These are phyloP conservation scores for Hypoxylon fuscum DNA, from an alignment of 495 filamentous ascomycete genomes.

Conservation along the genomic window DNA sequence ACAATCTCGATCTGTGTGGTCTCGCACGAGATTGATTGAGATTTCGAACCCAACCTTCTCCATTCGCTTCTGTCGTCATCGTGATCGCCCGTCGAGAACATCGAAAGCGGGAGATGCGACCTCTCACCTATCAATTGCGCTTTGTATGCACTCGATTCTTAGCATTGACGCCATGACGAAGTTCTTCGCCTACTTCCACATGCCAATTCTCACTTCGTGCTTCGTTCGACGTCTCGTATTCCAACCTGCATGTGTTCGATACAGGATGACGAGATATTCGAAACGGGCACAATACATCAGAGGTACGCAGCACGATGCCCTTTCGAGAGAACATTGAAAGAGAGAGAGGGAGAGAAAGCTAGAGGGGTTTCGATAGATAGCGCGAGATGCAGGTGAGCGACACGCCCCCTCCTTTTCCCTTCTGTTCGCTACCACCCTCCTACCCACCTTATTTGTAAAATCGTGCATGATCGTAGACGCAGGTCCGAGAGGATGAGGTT, in stretches of 20 bases:
- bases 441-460: slow-evolving; percentile 41
- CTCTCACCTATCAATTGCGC: slow-evolving; percentile 28
- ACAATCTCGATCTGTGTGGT: slow-evolving; percentile 36
- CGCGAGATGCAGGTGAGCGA: slow-evolving; percentile 24
- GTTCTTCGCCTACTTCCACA: background rate
- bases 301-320: slow-evolving; percentile 25
- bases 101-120: slow-evolving; percentile 17
- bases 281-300: slow-evolving; percentile 9
- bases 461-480: slow-evolving; percentile 40
- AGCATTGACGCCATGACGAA: background rate
- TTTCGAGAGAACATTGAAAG: slow-evolving; percentile 12
- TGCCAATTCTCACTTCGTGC: slow-evolving; percentile 2
- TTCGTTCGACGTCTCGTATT: background rate
- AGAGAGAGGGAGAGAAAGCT: slow-evolving; percentile 16
- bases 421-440: slow-evolving; percentile 7
- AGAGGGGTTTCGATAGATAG: slow-evolving; percentile 41
- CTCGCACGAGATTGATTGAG: slow-evolving; percentile 33
- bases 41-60: slow-evolving; percentile 32
- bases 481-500: slow-evolving; percentile 44
- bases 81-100: slow-evolving; percentile 21
- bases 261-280: slow-evolving; percentile 2
- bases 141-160: slow-evolving; percentile 12
- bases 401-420: slow-evolving; percentile 12
- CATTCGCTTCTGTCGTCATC: slow-evolving; percentile 31
- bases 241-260: slow-evolving; percentile 2